Evolutionary conservation across 2,329 filamentous ascomycete species (phyloP), one percentile per base, ranked within the genome.

Genomic region (Penicillium sp.): DNA sequence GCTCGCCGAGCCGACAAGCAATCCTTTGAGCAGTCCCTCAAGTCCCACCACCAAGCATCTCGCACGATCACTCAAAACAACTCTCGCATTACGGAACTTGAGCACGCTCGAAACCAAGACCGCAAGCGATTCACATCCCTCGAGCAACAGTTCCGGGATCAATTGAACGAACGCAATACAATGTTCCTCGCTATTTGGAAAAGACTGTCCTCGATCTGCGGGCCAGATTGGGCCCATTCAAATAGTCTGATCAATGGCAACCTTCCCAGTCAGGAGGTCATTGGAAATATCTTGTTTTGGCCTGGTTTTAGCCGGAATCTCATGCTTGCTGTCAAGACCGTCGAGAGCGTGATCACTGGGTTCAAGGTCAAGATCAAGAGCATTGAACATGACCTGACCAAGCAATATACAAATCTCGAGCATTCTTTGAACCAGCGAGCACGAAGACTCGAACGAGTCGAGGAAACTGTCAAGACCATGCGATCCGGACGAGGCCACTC

Each of bases 131-230:
- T 95, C 57, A 79, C 85, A 1, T 79, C 82, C 48, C 80, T 96
- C 7, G 94, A 99, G 72, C 81, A 85, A 58, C 84, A 86, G 52
- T 89, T 90, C 72, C 89, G 88, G 62, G 92, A 96, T 47, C 91
- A 97, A 73, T 81, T 97, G 36, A 83, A 82, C 41, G 94, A 97
- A 74, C 86, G 94, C 50, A 96, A 97, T 74, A 88, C 89, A 54
- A 79, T 99, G 47, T 81, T 97, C 16, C 82, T 96, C 21, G 81
- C 85, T n/a, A 77, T 97, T 5, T 99, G 94, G 94, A 93, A 93
- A 58, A 84, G 89, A 42, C 81, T 99, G 8, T 92, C 90, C 3
- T 81, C 84, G 0, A 81, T 97, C 41, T 97, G 94, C 65, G 94
- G 94, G 10, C 82, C 85, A 0, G 94, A 97, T 67, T 99, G 94